Conservation (phyloP, 148 eudicot genomes). For the Salicornia ramosissima region DNA sequence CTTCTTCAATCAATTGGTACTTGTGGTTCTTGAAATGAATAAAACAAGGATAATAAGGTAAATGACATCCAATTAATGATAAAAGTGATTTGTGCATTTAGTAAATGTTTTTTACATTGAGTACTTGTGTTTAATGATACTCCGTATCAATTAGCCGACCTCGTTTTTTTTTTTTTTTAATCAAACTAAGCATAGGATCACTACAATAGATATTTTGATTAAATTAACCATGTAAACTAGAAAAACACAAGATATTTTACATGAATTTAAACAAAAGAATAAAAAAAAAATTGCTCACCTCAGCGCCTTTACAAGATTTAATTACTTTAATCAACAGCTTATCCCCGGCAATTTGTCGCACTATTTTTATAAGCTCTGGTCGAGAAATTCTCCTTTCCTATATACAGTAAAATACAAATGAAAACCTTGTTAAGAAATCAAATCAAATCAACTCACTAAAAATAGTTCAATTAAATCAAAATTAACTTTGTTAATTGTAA, state of each 20-base stretch:
- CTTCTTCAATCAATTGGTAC: too few relatives aligned
- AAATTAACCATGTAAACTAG: not conserved
- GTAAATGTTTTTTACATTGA: too few relatives aligned
- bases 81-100: too few relatives aligned
- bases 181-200: not conserved
- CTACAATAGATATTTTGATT: not conserved
- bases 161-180: not conserved
- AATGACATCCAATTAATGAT: too few relatives aligned
- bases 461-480: not conserved
- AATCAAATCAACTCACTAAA: not conserved
- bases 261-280: not conserved
- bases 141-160: constrained; percentile 7
- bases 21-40: too few relatives aligned
- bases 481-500: not conserved
- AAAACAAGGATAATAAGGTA: too few relatives aligned
- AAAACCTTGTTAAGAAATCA: not conserved
- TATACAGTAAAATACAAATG: not conserved
- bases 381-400: constrained; percentile 38
- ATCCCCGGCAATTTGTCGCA: constrained; percentile 47
- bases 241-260: not conserved
- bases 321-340: constrained; percentile 32
- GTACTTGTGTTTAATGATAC: too few relatives aligned
- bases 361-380: constrained; percentile 28
- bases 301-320: constrained; percentile 28
- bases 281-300: constrained; percentile 3